Conservation (phyloP, 208 protist species). For the Acanthamoeba quina region DNA sequence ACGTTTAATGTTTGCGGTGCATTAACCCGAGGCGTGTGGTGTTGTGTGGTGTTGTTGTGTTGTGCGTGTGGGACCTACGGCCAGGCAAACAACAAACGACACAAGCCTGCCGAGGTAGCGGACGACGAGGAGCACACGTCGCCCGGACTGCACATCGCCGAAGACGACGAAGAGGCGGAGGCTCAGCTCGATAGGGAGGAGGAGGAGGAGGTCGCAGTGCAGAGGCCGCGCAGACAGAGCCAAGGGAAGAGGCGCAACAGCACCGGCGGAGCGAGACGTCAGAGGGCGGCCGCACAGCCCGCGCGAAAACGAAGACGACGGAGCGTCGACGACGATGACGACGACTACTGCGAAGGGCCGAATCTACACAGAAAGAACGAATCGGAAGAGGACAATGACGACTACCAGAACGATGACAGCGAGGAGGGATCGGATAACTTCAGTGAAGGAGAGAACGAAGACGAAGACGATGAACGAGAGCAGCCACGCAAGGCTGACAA, state of each 20-base stretch:
- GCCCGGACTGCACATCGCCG: too few relatives aligned
- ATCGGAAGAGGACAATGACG: not conserved
- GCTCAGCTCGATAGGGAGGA: too few relatives aligned
- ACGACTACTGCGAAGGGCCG: not conserved
- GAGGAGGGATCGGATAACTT: not conserved
- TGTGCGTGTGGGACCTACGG: too few relatives aligned
- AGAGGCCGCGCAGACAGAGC: not conserved
- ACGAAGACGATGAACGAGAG: not conserved
- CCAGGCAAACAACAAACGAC: too few relatives aligned
- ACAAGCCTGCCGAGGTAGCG: too few relatives aligned
- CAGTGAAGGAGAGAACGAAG: not conserved
- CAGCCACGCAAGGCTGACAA: not conserved
- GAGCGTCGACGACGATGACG: slow-evolving; percentile 44
- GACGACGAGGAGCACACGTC: too few relatives aligned
- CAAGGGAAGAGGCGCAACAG: not conserved
- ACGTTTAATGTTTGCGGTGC: too few relatives aligned
- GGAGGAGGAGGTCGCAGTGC: not conserved
- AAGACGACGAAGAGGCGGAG: too few relatives aligned
- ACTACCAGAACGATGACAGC: not conserved
- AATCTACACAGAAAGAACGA: not conserved
- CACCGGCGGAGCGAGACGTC: not conserved
- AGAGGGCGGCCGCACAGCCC: not conserved
- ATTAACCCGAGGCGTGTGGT: too few relatives aligned
- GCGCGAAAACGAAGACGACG: not conserved
- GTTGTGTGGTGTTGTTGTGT: too few relatives aligned